phyloP scores from a whole-genome alignment of 257 asterid genomes.

The Primulina tabacum region DNA sequence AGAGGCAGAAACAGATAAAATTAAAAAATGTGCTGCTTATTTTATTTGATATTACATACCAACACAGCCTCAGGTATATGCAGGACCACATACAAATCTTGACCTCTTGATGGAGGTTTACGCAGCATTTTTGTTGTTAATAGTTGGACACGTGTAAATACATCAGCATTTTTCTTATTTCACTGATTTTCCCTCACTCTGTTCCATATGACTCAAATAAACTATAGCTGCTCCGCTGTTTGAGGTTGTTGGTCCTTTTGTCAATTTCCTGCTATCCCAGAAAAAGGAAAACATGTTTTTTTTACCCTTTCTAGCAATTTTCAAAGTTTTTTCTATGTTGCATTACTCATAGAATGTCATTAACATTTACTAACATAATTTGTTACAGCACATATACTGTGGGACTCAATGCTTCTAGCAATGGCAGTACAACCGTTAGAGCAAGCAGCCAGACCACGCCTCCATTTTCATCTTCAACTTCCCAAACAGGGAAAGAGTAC shows the following conservation, averaged over 20 bases:
- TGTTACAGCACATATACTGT: slow-evolving; percentile 50
- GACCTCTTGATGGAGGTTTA: background rate
- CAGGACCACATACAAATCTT: background rate
- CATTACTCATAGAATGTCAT: background rate
- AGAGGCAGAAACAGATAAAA: background rate
- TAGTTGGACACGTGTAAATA: background rate
- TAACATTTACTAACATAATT: slow-evolving; percentile 2
- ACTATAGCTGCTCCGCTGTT: no score
- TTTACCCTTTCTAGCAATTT: slow-evolving; percentile 4
- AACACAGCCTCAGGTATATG: background rate
- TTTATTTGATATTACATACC: background rate
- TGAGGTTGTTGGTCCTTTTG: background rate
- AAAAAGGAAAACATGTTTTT: background rate
- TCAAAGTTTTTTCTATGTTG: background rate
- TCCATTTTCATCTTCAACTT: slow-evolving; percentile 45
- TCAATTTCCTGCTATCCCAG: background rate
- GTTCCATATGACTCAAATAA: no score
- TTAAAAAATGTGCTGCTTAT: background rate
- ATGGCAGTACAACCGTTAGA: slow-evolving; percentile 48
- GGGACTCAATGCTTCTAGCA: slow-evolving; percentile 49
- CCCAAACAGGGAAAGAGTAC: slow-evolving; percentile 63
- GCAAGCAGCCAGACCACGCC: slow-evolving; percentile 40
- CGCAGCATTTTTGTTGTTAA: background rate
- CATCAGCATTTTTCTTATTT: background rate
- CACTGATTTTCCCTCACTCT: background rate